Evolutionary conservation across 2,329 filamentous ascomycete genomes (phyloP).

Genomic region (Pseudogymnoascus sp.): DNA sequence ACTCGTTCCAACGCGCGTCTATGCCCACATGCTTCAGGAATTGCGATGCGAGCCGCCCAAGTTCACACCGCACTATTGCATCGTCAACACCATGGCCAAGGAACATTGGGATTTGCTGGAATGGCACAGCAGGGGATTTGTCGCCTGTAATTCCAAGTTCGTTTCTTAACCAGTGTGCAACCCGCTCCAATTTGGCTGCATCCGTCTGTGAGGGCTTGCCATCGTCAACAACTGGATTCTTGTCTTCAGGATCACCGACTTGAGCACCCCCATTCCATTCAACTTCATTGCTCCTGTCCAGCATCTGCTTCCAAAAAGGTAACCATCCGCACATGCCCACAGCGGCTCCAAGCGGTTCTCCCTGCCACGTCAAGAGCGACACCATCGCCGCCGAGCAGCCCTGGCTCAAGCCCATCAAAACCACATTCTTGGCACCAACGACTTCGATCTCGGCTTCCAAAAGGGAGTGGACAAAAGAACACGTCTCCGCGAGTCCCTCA

Average conservation of each 20-base stretch:
- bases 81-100: conserved; percentile 39
- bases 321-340: conserved; percentile 40
- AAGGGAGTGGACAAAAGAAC: conserved; percentile 33
- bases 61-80: conserved; percentile 32
- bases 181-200: background rate
- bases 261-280: conserved; percentile 13
- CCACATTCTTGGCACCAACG: conserved; percentile 33
- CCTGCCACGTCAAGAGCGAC: conserved; percentile 37
- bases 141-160: background rate
- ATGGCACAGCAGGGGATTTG: background rate
- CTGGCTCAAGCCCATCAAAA: conserved; percentile 45
- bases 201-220: background rate
- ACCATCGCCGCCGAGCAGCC: conserved; percentile 41
- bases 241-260: conserved; percentile 14
- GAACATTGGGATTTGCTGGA: conserved; percentile 34
- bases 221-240: background rate
- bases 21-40: conserved; percentile 32
- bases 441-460: conserved; percentile 31
- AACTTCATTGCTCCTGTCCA: conserved; percentile 17
- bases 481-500: conserved; percentile 36
- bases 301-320: conserved; percentile 33
- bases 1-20: conserved; percentile 32
- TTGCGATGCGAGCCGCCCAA: conserved; percentile 30
- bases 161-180: background rate
- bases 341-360: conserved; percentile 30